Conservation (phyloP, 345 rosid species). For the Salix dunnii region DNA sequence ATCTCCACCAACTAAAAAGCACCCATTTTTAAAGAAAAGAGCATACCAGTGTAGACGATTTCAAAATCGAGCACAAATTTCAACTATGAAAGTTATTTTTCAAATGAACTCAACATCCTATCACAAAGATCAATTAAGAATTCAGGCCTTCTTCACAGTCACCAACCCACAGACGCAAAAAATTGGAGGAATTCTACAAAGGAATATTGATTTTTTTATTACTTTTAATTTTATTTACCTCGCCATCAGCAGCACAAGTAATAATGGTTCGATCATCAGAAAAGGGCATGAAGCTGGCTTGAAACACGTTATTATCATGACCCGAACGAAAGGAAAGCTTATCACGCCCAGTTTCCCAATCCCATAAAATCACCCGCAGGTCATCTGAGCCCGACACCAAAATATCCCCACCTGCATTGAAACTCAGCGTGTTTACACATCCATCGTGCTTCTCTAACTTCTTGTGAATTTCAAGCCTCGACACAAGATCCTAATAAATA, state of each 20-base stretch:
- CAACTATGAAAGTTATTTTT: neutral
- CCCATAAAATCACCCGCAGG: conserved; percentile 63
- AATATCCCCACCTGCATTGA: conserved; percentile 55
- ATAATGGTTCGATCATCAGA: conserved; percentile 76
- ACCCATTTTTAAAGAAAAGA: neutral
- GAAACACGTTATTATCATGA: conserved; percentile 69
- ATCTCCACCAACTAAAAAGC: neutral
- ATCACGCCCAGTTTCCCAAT: conserved; percentile 62
- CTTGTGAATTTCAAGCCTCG: conserved; percentile 51
- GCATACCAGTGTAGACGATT: neutral
- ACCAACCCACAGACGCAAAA: neutral
- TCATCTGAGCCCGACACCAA: conserved; percentile 90
- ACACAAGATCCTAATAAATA: conserved; percentile 60
- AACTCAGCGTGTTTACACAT: conserved; percentile 77
- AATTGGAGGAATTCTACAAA: neutral
- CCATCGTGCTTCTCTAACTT: conserved; percentile 73
- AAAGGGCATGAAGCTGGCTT: conserved; percentile 80
- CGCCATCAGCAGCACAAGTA: conserved; percentile 91
- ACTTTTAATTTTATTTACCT: conserved; percentile 41
- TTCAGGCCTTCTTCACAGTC: neutral
- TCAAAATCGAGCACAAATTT: neutral
- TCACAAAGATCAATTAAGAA: neutral
- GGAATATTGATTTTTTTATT: neutral
- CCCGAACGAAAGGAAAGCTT: conserved; percentile 72
- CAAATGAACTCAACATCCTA: neutral